phyloP scores from a whole-genome alignment of 2,329 filamentous ascomycete genomes.

The Microcyclosporella mali region DNA sequence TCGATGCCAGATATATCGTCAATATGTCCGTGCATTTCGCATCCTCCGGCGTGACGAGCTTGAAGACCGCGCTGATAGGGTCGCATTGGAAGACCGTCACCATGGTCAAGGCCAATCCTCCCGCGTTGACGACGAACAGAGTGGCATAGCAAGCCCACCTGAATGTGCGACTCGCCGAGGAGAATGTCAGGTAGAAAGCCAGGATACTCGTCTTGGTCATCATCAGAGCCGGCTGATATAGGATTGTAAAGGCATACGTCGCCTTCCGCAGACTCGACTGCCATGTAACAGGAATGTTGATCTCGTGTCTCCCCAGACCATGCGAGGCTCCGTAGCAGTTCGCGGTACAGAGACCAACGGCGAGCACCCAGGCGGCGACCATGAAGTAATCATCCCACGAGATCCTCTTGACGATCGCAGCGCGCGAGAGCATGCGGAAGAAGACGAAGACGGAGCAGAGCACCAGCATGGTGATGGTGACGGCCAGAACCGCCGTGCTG shows the following conservation, averaged over 20 bases:
- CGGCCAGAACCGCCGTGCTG: slow-evolving; percentile 54
- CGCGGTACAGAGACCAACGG: slow-evolving; percentile 60
- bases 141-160: slow-evolving; percentile 76
- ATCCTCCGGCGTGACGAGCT: slow-evolving; percentile 38
- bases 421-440: slow-evolving; percentile 66
- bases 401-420: slow-evolving; percentile 64
- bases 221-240: slow-evolving; percentile 81
- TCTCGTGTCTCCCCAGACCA: slow-evolving; percentile 64
- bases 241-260: slow-evolving; percentile 55
- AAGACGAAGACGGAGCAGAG: slow-evolving; percentile 69
- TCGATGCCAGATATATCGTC: slow-evolving; percentile 63
- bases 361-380: slow-evolving; percentile 67
- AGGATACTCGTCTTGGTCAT: slow-evolving; percentile 88
- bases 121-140: slow-evolving; percentile 68
- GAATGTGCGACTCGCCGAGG: slow-evolving; percentile 70
- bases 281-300: slow-evolving; percentile 49
- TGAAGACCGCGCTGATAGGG: slow-evolving; percentile 66
- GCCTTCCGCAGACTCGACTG: slow-evolving; percentile 49
- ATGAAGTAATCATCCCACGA: slow-evolving; percentile 78
- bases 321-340: slow-evolving; percentile 59
- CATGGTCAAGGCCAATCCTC: slow-evolving; percentile 72
- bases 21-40: slow-evolving; percentile 56
- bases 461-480: slow-evolving; percentile 62
- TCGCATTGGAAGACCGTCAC: slow-evolving; percentile 82
- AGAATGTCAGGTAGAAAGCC: slow-evolving; percentile 79